Evolutionary conservation across 2,329 filamentous ascomycete species (phyloP), one percentile per base, ranked within the genome.

Genomic region (Epicoccum sorghinum): DNA sequence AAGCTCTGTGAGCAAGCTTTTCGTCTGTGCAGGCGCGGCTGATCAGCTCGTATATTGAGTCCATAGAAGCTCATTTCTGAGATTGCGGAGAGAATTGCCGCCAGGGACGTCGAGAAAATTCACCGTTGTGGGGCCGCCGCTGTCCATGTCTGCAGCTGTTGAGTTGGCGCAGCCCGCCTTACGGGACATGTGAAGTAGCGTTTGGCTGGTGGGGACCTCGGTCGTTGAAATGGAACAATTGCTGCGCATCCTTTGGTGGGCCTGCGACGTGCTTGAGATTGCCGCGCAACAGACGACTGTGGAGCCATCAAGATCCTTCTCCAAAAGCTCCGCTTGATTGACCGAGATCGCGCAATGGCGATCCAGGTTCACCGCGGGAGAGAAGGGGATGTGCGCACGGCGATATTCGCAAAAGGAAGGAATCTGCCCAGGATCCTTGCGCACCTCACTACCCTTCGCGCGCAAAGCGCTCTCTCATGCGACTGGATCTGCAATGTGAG

Each of bases 361-460:
- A 32, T 24, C 32, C 22, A 45, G 40, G 24, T 45, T 47, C n/a
- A 53, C 9, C 25, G 7, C 39, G 33, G 38, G 12, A 25, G 12
- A 45, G 7, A 22, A 44, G 40, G 36, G 45, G 44, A 48, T 18
- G 23, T 13, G 30, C 33, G 44, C 39, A 39, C 44, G 51, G 33
- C 37, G 29, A 42, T 22, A 37, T 12, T 38, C 36, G 36, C 8
- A 36, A 29, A 13, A 43, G 40, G 27, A 35, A 29, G 35, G 41
- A 39, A 36, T 10, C 12, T 4, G 38, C 32, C 30, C 29, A 47
- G 38, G 12, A 5, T 30, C 12, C 27, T 18, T 22, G 22, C 18
- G 38, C 38, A 38, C 37, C 38, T 47, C 33, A 44, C 27, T 27
- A 41, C 36, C 22, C 48, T 35, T 33, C 35, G 47, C 29, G 47